A percentile compares a stretch with the other conserved stretches of the same genome.
These are phyloP conservation scores for Gamsiella multidivaricata DNA, from an alignment of 192 early-diverging fungal species.

Conservation along the genomic window DNA sequence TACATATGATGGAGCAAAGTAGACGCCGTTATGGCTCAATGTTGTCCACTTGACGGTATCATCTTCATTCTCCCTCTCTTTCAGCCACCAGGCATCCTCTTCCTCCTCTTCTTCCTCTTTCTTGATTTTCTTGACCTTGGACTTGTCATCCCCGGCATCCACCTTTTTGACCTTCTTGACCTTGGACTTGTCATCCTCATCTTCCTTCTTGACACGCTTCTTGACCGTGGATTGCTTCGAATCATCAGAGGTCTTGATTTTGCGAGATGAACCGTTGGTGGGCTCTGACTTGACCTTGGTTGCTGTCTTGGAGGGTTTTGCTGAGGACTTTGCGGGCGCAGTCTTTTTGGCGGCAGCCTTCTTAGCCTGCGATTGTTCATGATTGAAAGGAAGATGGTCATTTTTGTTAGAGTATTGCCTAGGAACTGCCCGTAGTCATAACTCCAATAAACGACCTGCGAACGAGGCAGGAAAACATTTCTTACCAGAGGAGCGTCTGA, in stretches of 20 bases:
- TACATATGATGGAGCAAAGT: constrained; percentile 91
- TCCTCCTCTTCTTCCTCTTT: constrained; percentile 52
- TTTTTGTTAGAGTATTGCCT: too few species aligned
- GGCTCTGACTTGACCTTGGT: constrained; percentile 33
- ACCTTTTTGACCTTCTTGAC: constrained; percentile 39
- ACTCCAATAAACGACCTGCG: too few species aligned
- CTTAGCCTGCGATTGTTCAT: constrained; percentile 26
- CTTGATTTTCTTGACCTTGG: constrained; percentile 33
- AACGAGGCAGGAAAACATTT: too few species aligned
- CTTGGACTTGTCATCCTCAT: constrained; percentile 21
- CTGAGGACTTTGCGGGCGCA: constrained; percentile 35
- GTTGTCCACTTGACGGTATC: constrained; percentile 85
- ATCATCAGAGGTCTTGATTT: constrained; percentile 6
- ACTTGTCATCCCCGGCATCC: constrained; percentile 27
- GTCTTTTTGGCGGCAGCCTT: constrained; percentile 19
- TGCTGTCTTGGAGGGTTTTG: constrained; percentile 21
- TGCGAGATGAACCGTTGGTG: constrained; percentile 3
- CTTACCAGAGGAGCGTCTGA: constrained; percentile 58
- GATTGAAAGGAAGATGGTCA: too few species aligned
- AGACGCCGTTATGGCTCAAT: constrained; percentile 87
- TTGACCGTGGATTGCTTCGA: constrained; percentile 19
- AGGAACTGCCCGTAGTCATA: too few species aligned
- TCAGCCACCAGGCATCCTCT: constrained; percentile 77
- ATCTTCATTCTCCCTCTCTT: constrained; percentile 69
- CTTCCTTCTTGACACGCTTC: constrained; percentile 49